Evolutionary conservation across 108 stramenopile species (phyloP), one percentile per base, ranked within the genome.

Genomic region (Nitzschia sp.): DNA sequence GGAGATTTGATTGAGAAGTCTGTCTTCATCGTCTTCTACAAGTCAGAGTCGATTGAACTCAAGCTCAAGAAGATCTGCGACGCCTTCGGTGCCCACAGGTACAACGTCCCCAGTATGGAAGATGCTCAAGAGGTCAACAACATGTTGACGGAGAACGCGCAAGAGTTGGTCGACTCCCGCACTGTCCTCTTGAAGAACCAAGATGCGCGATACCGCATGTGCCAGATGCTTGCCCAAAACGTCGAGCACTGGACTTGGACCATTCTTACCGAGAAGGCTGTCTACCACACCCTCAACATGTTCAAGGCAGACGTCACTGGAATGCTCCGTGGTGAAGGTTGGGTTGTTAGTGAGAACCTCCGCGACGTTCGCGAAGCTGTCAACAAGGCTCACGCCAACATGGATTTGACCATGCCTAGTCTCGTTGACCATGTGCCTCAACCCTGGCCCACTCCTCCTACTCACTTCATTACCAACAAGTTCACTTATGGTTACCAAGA

Each of bases 31-130:
- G 86, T 98, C 72, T 99, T 99, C 69, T 99, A 86, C 94, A 97
- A 97, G 76, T 87, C 83, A 12, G 78, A 82, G 46, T 68, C 82
- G 58, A 97, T 99, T 66, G 97, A 96, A 76, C 63, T 78, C 60
- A 98, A 97, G 85, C 77, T 99, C 44, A 95, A 95, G 85, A 95
- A 94, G 85, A 97, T 99, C 67, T 98, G 97, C 69, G 96, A 96
- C 59, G 97, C 97, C n/a, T 98, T 97, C 73, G 66, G 72, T 38
- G 97, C 98, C 44, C 92, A 93, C 64, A 88, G 95, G 24, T 97
- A 98, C 89, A 83, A 82, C 40, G 80, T 99, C 53, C 96, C 98
- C 11, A 93, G 95, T 67, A 92, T 94, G 90, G 93, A 96, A 63
- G 93, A 97, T 74, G 77, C 86, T 26, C 77, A 78, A 42, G 80